Evolutionary conservation across 1,139 yeast species (phyloP).

Genomic region (Scheffersomyces titani): DNA sequence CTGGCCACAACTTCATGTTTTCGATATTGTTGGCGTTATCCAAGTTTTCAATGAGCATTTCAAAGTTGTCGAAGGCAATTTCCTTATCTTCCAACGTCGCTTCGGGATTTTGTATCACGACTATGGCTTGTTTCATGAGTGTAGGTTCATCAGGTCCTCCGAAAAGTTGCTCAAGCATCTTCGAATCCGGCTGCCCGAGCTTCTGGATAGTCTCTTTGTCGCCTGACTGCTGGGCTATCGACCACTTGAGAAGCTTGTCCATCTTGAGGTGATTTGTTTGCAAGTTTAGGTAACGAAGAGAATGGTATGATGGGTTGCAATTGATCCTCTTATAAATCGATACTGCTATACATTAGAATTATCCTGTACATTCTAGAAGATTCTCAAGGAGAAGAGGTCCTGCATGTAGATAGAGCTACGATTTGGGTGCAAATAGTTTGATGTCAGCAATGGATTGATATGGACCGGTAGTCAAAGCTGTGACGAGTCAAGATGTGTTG

Average conservation of each 20-base stretch:
- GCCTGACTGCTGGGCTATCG: constrained; percentile 73
- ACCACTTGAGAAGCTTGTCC: constrained; percentile 93
- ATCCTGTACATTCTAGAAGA: neutral
- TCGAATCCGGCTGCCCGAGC: constrained; percentile 74
- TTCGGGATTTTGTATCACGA: constrained; percentile 62
- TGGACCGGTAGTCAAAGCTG: neutral
- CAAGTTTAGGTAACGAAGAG: neutral
- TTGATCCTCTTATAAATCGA: neutral
- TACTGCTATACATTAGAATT: neutral
- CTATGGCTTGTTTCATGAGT: constrained; percentile 74
- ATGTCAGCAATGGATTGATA: neutral
- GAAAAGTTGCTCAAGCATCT: constrained; percentile 72
- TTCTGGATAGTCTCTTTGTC: constrained; percentile 64
- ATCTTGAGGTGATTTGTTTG: constrained; percentile 36
- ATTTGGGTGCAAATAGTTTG: neutral
- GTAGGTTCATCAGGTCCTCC: constrained; percentile 88
- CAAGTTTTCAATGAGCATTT: constrained; percentile 88
- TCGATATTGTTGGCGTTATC: constrained; percentile 95
- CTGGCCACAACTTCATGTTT: constrained; percentile 78
- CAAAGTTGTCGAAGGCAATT: constrained; percentile 86
- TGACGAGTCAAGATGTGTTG: neutral
- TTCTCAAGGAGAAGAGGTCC: neutral
- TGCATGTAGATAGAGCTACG: neutral
- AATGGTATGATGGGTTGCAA: neutral
- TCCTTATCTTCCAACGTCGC: constrained; percentile 64